phyloP scores from a whole-genome alignment of 192 early-diverging fungal species.

The Coemansia sp. region DNA sequence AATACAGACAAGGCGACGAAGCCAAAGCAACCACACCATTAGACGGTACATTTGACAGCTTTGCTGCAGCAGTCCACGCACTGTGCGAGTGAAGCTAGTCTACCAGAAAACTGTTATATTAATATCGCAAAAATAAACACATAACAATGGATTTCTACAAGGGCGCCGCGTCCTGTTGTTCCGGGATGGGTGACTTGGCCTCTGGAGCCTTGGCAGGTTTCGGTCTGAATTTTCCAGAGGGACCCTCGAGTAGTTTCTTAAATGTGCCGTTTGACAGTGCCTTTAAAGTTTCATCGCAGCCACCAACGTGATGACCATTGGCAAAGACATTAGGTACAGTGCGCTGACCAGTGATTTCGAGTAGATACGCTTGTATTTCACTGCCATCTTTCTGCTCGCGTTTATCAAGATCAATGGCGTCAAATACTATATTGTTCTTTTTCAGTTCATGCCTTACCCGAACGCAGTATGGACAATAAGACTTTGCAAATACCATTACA shows the following conservation, averaged over 20 bases:
- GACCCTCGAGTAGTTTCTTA: slow-evolving; percentile 46
- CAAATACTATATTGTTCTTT: slow-evolving; percentile 33
- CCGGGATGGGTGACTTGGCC: not conserved
- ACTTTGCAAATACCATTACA: slow-evolving; percentile 75
- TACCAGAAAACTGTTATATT: slow-evolving; percentile 7
- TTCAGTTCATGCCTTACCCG: slow-evolving; percentile 57
- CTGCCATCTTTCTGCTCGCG: slow-evolving; percentile 52
- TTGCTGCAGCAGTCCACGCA: slow-evolving; percentile 66
- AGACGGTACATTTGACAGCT: slow-evolving; percentile 61
- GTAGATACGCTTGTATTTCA: slow-evolving; percentile 63
- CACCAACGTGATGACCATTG: slow-evolving; percentile 65
- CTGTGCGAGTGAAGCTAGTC: slow-evolving; percentile 34
- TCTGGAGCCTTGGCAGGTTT: slow-evolving; percentile 7
- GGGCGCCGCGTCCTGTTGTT: slow-evolving; percentile 13
- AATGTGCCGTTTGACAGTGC: slow-evolving; percentile 55
- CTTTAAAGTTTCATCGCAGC: slow-evolving; percentile 57
- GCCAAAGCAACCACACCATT: slow-evolving; percentile 44
- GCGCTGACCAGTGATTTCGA: slow-evolving; percentile 60
- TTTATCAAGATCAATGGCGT: slow-evolving; percentile 60
- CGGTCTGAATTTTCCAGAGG: slow-evolving; percentile 6
- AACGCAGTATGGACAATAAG: slow-evolving; percentile 68
- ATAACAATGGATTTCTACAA: slow-evolving; percentile 7
- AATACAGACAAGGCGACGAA: slow-evolving; percentile 78
- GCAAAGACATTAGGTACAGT: slow-evolving; percentile 78
- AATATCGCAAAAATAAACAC: slow-evolving; percentile 2